Evolutionary conservation across 2,329 filamentous ascomycete genomes (phyloP).

Genomic region (Curvularia eragrostidis): DNA sequence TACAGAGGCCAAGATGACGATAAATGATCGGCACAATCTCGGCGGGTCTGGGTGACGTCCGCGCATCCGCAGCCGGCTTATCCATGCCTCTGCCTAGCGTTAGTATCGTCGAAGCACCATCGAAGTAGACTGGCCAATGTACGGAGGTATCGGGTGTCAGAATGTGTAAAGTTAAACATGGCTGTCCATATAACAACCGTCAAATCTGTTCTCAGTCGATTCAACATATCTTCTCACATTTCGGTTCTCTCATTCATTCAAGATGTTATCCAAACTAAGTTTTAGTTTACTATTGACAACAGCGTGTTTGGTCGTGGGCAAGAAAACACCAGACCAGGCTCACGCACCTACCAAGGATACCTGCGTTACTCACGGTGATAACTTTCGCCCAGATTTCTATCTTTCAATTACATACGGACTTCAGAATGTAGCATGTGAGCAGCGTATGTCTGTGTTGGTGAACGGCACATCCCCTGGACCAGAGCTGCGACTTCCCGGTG

Average conservation of each 20-base stretch:
- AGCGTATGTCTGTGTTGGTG: slow-evolving; percentile 57
- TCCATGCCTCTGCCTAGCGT: slow-evolving; percentile 1
- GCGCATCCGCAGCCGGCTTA: neutral
- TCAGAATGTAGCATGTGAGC: slow-evolving; percentile 56
- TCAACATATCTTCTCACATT: neutral
- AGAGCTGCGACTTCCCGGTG: slow-evolving; percentile 55
- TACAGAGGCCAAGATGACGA: neutral
- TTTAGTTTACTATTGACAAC: slow-evolving; percentile 7
- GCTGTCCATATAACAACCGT: neutral
- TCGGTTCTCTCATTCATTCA: neutral
- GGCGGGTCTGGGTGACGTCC: neutral
- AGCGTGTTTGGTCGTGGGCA: slow-evolving; percentile 1
- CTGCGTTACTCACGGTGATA: slow-evolving; percentile 6
- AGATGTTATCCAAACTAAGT: slow-evolving; percentile 3
- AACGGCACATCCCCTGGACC: slow-evolving; percentile 64
- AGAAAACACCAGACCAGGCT: neutral
- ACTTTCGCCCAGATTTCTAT: slow-evolving; percentile 54
- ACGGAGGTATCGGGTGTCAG: neutral
- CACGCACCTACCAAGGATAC: neutral
- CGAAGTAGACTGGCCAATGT: slow-evolving; percentile 2
- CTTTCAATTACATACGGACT: slow-evolving; percentile 55
- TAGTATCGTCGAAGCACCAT: slow-evolving; percentile 1
- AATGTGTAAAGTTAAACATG: slow-evolving; percentile 3
- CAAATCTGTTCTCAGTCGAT: neutral
- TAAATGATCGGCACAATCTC: neutral